A percentile compares a stretch with the other conserved stretches of the same genome.
Evolutionary conservation across 2,329 filamentous ascomycete species (phyloP).

Genomic region (Neonectria faginata): DNA sequence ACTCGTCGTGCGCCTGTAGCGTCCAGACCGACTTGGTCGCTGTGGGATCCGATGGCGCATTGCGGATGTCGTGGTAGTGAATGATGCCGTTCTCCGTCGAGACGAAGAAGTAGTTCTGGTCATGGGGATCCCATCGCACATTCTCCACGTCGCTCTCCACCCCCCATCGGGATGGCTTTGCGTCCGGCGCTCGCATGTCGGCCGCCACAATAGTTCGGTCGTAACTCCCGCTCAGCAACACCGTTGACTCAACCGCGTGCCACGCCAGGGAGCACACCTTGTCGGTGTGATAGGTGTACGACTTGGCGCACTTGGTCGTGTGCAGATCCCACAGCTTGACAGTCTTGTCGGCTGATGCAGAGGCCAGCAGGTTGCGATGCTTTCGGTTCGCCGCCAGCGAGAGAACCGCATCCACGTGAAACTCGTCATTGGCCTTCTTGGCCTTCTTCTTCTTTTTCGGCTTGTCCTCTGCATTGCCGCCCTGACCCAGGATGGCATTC

Average conservation of each 20-base stretch:
- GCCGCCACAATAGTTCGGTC: constrained; percentile 94
- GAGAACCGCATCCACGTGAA: constrained; percentile 94
- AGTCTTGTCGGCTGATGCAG: constrained; percentile 94
- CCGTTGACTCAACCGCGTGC: constrained; percentile 88
- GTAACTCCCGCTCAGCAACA: constrained; percentile 92
- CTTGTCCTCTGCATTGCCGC: constrained; percentile 64
- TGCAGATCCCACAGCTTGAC: constrained; percentile 98
- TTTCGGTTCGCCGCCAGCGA: constrained; percentile 91
- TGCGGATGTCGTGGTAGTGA: constrained; percentile 90
- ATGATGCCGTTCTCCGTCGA: constrained; percentile 92
- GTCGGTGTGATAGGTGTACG: constrained; percentile 94
- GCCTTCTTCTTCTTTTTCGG: constrained; percentile 84
- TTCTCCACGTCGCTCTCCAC: constrained; percentile 97
- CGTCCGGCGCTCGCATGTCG: constrained; percentile 93
- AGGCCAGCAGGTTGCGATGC: constrained; percentile 94
- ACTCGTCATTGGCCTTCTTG: constrained; percentile 88
- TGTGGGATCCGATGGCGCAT: constrained; percentile 77
- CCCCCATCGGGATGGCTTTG: constrained; percentile 85
- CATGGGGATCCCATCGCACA: constrained; percentile 92
- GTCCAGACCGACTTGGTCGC: constrained; percentile 91
- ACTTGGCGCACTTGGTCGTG: constrained; percentile 92
- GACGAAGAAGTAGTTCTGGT: constrained; percentile 93
- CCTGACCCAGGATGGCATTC: constrained; percentile 91
- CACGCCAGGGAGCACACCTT: constrained; percentile 97
- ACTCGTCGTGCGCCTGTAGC: constrained; percentile 93